Percentiles rank a stretch among this genome's conserved stretches.
These are phyloP conservation scores for Cyclospora cayetanensis DNA, from an alignment of 169 alveolate genomes.

Conservation along the genomic window DNA sequence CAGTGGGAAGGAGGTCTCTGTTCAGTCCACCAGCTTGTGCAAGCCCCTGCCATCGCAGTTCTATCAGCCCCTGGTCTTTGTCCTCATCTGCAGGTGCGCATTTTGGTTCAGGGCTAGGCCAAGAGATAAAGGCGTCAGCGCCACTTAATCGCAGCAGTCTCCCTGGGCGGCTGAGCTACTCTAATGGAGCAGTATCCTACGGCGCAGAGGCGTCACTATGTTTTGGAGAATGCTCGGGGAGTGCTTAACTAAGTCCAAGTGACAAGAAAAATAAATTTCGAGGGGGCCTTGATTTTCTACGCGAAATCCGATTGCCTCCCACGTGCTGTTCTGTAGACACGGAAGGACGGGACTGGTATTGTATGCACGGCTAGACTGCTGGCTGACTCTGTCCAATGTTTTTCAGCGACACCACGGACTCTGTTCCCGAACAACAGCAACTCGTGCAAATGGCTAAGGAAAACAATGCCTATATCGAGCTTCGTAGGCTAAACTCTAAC, in stretches of 20 bases:
- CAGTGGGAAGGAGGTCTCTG: constrained; percentile 70
- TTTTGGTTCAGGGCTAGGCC: neutral
- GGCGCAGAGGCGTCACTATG: too few relatives aligned
- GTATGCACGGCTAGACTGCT: neutral
- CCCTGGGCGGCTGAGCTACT: too few relatives aligned
- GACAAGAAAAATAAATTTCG: too few relatives aligned
- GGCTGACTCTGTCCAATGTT: too few relatives aligned
- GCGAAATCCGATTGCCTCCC: too few relatives aligned
- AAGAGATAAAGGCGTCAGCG: neutral
- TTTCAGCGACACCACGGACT: constrained; percentile 79
- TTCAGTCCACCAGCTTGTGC: constrained; percentile 75
- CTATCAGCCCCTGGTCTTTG: constrained; percentile 80
- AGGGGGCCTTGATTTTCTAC: too few relatives aligned
- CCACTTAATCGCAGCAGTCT: too few relatives aligned
- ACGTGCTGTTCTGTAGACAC: too few relatives aligned
- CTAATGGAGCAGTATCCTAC: too few relatives aligned
- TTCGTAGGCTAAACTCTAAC: constrained; percentile 68
- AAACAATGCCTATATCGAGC: constrained; percentile 77
- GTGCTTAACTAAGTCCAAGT: too few relatives aligned
- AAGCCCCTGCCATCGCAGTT: constrained; percentile 79
- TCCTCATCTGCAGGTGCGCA: constrained; percentile 79
- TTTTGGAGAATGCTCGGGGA: too few relatives aligned
- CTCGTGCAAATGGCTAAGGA: constrained; percentile 82
- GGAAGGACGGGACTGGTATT: neutral
- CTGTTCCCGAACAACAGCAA: constrained; percentile 79